Conservation (phyloP, 2,329 filamentous ascomycete species). For the Fusarium mangiferae region DNA sequence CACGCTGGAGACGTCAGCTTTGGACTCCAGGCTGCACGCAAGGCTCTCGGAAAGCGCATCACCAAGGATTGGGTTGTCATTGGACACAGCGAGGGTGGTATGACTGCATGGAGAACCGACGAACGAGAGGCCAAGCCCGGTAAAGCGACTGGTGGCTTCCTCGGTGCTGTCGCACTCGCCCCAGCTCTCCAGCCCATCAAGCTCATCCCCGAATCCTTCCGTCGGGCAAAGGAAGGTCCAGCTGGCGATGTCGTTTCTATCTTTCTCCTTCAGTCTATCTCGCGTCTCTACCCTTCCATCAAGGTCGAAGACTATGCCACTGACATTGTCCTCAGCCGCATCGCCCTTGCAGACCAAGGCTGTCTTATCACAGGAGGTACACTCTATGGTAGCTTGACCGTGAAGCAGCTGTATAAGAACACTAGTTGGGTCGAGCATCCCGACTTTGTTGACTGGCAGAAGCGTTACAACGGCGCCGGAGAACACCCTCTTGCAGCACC, state of each 20-base stretch:
- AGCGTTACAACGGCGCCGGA: slow-evolving; percentile 14
- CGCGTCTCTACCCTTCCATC: not conserved
- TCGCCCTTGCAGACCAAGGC: slow-evolving; percentile 7
- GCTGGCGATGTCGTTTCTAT: slow-evolving; percentile 21
- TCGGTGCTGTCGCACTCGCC: slow-evolving; percentile 1
- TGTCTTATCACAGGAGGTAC: not conserved
- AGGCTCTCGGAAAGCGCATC: not conserved
- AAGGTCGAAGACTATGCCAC: slow-evolving; percentile 11
- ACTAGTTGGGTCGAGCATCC: slow-evolving; percentile 13
- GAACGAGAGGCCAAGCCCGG: slow-evolving; percentile 9
- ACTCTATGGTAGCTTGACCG: not conserved
- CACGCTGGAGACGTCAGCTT: slow-evolving; percentile 14
- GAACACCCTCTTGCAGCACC: slow-evolving; percentile 12
- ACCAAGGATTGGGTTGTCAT: slow-evolving; percentile 13
- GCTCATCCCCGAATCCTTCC: slow-evolving; percentile 22
- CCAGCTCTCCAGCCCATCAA: slow-evolving; percentile 15
- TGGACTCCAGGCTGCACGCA: not conserved
- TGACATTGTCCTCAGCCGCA: not conserved
- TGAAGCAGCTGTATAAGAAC: slow-evolving; percentile 11
- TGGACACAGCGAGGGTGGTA: slow-evolving; percentile 16
- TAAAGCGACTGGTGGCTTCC: slow-evolving; percentile 7
- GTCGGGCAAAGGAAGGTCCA: not conserved
- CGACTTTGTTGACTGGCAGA: slow-evolving; percentile 15
- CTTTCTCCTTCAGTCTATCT: not conserved
- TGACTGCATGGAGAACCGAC: slow-evolving; percentile 14